phyloP scores from a whole-genome alignment of 176 grass and related monocot species.

The Musa itinerans region DNA sequence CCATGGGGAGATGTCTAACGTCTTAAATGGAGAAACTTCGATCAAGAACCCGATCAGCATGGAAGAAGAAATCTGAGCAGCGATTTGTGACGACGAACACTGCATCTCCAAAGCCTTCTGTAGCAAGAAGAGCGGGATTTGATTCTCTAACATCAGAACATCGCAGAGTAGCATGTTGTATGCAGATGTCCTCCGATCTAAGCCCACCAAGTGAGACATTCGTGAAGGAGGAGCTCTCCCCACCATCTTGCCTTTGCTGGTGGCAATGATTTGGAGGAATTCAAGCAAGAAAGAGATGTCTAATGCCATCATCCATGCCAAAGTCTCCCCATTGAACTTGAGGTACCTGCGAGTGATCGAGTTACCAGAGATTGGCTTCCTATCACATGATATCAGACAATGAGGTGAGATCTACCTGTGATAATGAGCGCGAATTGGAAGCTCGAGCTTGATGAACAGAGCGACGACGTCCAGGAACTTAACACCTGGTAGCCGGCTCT shows the following conservation, averaged over 20 bases:
- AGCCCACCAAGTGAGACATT: conserved; percentile 22
- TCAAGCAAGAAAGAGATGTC: conserved; percentile 72
- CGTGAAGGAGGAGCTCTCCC: conserved; percentile 23
- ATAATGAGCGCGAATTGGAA: conserved; percentile 61
- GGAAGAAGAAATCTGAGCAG: conserved; percentile 12
- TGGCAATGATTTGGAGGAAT: conserved; percentile 39
- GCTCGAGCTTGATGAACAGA: conserved; percentile 32
- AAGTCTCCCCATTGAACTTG: conserved; percentile 32
- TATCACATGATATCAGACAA: not conserved
- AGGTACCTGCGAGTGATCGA: conserved; percentile 34
- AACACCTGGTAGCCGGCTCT: conserved; percentile 25
- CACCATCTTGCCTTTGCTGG: conserved; percentile 8
- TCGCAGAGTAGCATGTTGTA: conserved; percentile 39
- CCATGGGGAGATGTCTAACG: conserved; percentile 12
- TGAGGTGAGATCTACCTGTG: conserved; percentile 33
- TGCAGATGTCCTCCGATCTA: conserved; percentile 7
- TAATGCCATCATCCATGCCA: conserved; percentile 92
- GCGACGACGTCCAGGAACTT: conserved; percentile 43
- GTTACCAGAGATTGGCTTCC: not conserved
- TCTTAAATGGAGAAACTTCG: conserved; percentile 41
- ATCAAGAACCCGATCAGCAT: conserved; percentile 47
- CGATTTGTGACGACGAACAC: not conserved
- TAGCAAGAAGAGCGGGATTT: conserved; percentile 67
- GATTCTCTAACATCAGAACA: conserved; percentile 67
- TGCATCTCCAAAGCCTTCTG: conserved; percentile 30